phyloP scores from a whole-genome alignment of 768 basidiomycete genomes.

The Coprinellus aureogranulatus region DNA sequence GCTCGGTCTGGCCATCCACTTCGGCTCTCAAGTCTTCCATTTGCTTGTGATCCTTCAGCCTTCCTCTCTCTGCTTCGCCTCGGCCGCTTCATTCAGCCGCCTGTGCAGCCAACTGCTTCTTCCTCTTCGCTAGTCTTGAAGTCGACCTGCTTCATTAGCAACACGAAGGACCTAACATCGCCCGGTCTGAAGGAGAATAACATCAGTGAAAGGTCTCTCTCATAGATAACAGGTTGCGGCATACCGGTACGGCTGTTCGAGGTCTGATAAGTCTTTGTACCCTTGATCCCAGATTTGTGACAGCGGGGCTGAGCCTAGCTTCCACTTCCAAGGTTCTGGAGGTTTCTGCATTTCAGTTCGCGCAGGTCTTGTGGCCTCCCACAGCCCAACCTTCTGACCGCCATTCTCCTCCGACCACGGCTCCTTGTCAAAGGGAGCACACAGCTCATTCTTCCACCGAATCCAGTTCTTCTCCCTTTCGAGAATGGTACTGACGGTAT shows the following conservation, averaged over 20 bases:
- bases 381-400: slow-evolving; percentile 51
- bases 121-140: neutral
- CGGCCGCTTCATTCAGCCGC: neutral
- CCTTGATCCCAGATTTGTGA: slow-evolving; percentile 87
- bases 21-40: neutral
- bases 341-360: slow-evolving; percentile 57
- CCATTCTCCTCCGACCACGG: slow-evolving; percentile 53
- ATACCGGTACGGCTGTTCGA: slow-evolving; percentile 69
- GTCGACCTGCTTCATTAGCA: slow-evolving; percentile 12
- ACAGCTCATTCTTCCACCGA: slow-evolving; percentile 83
- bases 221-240: too few relatives aligned
- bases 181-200: neutral
- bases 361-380: slow-evolving; percentile 55
- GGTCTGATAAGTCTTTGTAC: slow-evolving; percentile 58
- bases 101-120: neutral
- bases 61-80: neutral
- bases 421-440: slow-evolving; percentile 75
- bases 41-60: neutral
- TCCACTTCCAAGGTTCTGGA: slow-evolving; percentile 61
- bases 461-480: slow-evolving; percentile 90
- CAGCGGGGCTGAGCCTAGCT: slow-evolving; percentile 64
- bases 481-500: slow-evolving; percentile 68
- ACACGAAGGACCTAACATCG: slow-evolving; percentile 10
- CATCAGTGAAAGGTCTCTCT: neutral
- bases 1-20: neutral